Evolutionary conservation across 2,329 filamentous ascomycete species (phyloP), one percentile per base, ranked within the genome.

Genomic region (Ceratocystis cubensis): DNA sequence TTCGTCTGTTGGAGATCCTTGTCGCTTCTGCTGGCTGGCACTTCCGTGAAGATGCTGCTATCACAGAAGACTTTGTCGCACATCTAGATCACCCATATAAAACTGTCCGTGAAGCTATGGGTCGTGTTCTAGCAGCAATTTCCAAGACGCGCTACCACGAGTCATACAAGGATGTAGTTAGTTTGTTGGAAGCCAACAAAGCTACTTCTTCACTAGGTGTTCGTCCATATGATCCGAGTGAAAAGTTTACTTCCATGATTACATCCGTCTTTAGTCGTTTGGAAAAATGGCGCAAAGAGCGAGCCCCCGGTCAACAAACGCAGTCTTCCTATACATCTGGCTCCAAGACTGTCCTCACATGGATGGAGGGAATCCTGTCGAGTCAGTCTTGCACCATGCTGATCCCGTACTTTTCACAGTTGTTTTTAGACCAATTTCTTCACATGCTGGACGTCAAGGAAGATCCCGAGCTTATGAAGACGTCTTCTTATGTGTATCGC

Each of bases 391-490:
- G 94, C 76, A 96, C 86, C 0, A 88, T 94, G 73, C 83, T 99
- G 15, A 85, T 95, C 20, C 85, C 87, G 2, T 97, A 96, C 82
- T 97, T 99, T 79, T 88, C 91, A 0, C 83, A 89, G 45, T 81
- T 88, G 0, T 93, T 97, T 73, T 94, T 96, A 75, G 89, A 94
- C 72, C 89, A 96, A 74, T 83, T 99, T 15, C 79, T 99, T 64
- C 92, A 99, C 79, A 99, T 99, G 94, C 99, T 99, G 93, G 94
- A 99, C 73, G 91, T 99, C 74, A 97, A 97, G 75, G 94, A 99
- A 75, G 94, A 99, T 72, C 91, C 91, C 0, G 95, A 99, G 75
- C 82, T 99, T 1, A 95, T 96, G 80, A 88, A 89, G 8, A 82
- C 96, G 7, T 93, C 94, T 0, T 99, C 97, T 74, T 91, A 96